Base-by-base conservation (phyloP, 805 yeast genomes). In the Suhomyces pyralidae region DNA sequence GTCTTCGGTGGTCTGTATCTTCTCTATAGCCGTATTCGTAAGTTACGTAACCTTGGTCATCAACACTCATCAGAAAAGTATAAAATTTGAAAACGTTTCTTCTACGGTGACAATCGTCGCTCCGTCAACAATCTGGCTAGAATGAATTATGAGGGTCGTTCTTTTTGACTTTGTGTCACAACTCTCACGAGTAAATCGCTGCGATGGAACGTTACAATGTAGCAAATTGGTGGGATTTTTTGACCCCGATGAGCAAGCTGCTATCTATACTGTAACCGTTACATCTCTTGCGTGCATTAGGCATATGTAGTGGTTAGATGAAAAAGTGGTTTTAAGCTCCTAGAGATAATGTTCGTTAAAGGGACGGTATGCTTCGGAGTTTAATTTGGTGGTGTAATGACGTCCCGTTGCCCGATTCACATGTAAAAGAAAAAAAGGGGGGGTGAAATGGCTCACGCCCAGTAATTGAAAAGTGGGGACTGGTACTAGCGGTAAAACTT, bases 131-230 rank as follows among this genome's bases (percentile, higher is more conserved):
- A 38, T 17, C 42, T 9, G 14, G 19, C 6, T 17, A n/a, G 20
- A 38, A 24, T 38, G n/a, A 38, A 38, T 38, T 38, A 38, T 25
- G 46, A 25, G 46, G 20, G 46, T 25, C 20, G 46, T 22, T 8
- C 34, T 25, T 17, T 44, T 44, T 44, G 32, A 34, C 26, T 30
- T 45, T 45, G 28, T 45, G 48, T 30, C 34, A 19, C 48, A 7
- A 14, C 6, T 9, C 15, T 10, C 40, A 4, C 20, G 3, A 17
- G 28, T 9, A 15, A 10, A 26, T n/a, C 19, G 14, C 32, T 15
- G 24, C 34, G 40, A 45, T 45, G 48, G 48, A 45, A 45, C 48
- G 48, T 45, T 32, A n/a, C 48, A 45, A 34, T 15, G 12, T 32
- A n/a, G 36, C n/a, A 32, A n/a, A n/a, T 32, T n/a, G 36, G 36